Evolutionary conservation across 768 basidiomycete species (phyloP).

Genomic region (Paxillus involutus): DNA sequence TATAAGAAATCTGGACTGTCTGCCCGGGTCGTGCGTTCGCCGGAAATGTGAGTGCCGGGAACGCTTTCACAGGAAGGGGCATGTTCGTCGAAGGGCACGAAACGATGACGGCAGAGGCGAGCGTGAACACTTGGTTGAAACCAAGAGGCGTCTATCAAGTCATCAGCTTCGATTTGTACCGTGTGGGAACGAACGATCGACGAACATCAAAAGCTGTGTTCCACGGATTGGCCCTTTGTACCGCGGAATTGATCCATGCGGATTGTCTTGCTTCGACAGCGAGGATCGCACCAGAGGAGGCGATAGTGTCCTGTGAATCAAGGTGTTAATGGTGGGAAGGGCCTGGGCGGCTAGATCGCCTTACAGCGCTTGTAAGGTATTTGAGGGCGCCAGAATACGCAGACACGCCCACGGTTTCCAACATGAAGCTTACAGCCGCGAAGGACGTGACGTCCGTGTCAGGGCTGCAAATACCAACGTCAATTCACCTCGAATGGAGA

Average conservation of each 20-base stretch:
- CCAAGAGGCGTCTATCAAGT: slow-evolving; percentile 33
- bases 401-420: slow-evolving; percentile 55
- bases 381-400: slow-evolving; percentile 60
- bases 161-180: neutral
- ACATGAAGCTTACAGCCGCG: slow-evolving; percentile 40
- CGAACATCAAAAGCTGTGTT: slow-evolving; percentile 41
- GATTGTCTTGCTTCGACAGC: slow-evolving; percentile 45
- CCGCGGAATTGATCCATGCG: too few species aligned
- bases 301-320: slow-evolving; percentile 40
- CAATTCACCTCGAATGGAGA: neutral
- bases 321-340: neutral
- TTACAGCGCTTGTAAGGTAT: slow-evolving; percentile 32
- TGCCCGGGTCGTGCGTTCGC: slow-evolving; percentile 32
- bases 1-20: slow-evolving; percentile 28
- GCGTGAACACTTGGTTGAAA: slow-evolving; percentile 46
- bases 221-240: too few species aligned
- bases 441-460: slow-evolving; percentile 45
- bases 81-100: slow-evolving; percentile 50
- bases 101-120: slow-evolving; percentile 45
- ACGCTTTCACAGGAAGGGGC: slow-evolving; percentile 34
- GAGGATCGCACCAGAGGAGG: slow-evolving; percentile 59
- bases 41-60: slow-evolving; percentile 42
- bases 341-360: neutral
- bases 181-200: neutral
- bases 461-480: slow-evolving; percentile 28